Evolutionary conservation across 2,329 filamentous ascomycete species (phyloP).

Genomic region (Apiospora rasikravindrae): DNA sequence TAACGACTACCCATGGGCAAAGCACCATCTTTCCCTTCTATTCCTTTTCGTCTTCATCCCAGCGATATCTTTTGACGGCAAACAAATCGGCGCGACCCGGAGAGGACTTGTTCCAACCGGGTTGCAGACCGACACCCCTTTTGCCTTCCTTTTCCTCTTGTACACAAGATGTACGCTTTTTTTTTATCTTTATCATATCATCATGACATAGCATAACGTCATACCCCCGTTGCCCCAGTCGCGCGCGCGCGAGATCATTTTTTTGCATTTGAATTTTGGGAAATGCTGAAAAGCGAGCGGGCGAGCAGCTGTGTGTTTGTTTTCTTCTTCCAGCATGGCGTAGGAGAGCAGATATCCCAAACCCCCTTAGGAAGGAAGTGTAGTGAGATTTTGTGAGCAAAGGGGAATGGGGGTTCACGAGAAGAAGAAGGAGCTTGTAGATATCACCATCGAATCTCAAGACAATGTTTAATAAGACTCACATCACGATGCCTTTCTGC

Average conservation of each 20-base stretch:
- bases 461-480: conserved; percentile 24
- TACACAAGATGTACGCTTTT: background rate
- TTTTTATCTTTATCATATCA: background rate
- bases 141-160: conserved; percentile 6
- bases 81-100: background rate
- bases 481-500: background rate
- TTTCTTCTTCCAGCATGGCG: conserved; percentile 17
- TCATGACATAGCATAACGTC: background rate
- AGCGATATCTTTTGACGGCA: conserved; percentile 11
- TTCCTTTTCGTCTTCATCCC: background rate
- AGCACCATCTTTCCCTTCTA: background rate
- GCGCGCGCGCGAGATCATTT: background rate
- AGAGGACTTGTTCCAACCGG: background rate
- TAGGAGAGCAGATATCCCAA: background rate
- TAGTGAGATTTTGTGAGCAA: background rate
- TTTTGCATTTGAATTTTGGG: conserved; percentile 11
- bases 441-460: conserved; percentile 23
- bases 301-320: conserved; percentile 2
- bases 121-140: background rate
- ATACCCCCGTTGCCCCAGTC: background rate
- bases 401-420: background rate
- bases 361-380: background rate
- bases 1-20: conserved; percentile 2
- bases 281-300: conserved; percentile 6
- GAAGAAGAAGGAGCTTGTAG: conserved; percentile 18